phyloP scores from a whole-genome alignment of 306 rosid genomes.

The Trifolium fragiferum region DNA sequence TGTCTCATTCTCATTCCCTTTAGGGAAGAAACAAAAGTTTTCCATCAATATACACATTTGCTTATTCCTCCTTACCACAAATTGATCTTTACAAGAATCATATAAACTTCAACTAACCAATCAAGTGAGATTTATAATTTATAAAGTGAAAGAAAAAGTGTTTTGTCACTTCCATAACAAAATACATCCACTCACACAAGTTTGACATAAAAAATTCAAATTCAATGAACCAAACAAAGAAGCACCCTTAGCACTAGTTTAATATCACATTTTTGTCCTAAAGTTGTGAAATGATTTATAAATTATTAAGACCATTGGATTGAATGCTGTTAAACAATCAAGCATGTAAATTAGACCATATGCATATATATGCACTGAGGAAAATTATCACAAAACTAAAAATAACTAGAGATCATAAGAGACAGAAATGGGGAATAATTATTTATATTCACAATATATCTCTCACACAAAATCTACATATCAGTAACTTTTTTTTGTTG shows the following conservation, averaged over 20 bases:
- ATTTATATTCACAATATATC: constrained; percentile 13
- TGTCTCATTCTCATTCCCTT: not conserved
- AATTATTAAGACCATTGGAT: no score
- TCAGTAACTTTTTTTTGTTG: not conserved
- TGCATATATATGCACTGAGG: not conserved
- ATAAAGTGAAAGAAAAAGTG: not conserved
- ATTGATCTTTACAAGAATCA: not conserved
- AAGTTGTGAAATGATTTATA: no score
- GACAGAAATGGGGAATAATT: not conserved
- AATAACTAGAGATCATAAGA: not conserved
- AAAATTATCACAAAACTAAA: not conserved
- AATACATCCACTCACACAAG: not conserved
- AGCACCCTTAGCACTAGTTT: not conserved
- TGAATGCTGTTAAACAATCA: not conserved
- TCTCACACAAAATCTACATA: constrained; percentile 36
- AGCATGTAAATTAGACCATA: not conserved
- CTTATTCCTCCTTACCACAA: not conserved
- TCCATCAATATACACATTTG: not conserved
- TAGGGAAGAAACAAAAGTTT: not conserved
- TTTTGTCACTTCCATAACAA: not conserved
- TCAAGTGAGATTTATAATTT: no score
- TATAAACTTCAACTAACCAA: not conserved
- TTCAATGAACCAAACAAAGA: not conserved
- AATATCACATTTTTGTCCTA: not conserved
- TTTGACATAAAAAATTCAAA: not conserved